phyloP scores from a whole-genome alignment of 176 grass and related monocot species.

The Bromus sterilis region DNA sequence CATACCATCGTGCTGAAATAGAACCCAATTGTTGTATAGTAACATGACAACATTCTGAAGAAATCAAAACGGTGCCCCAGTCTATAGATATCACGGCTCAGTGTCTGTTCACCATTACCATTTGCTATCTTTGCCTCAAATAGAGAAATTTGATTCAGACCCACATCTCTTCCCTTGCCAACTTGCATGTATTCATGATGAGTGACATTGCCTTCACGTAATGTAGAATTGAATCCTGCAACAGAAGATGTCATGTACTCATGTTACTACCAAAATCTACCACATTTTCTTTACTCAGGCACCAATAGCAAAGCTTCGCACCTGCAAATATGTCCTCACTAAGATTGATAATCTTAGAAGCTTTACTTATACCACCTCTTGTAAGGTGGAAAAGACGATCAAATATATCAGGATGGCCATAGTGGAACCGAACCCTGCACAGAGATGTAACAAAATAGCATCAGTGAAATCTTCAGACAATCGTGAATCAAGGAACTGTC shows the following conservation, averaged over 20 bases:
- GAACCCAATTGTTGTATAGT: slow-evolving; percentile 94
- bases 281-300: background rate
- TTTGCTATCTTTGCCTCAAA: slow-evolving; percentile 99
- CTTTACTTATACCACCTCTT: slow-evolving; percentile 94
- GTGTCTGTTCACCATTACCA: slow-evolving; percentile 93
- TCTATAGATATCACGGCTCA: slow-evolving; percentile 90
- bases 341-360: slow-evolving; percentile 96
- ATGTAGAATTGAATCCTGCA: slow-evolving; percentile 94
- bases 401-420: slow-evolving; percentile 94
- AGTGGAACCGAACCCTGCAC: slow-evolving; percentile 86
- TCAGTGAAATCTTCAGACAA: background rate
- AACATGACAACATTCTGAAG: slow-evolving; percentile 98
- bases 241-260: slow-evolving; percentile 8
- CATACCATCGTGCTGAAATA: slow-evolving; percentile 96
- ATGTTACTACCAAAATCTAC: background rate
- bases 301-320: slow-evolving; percentile 4
- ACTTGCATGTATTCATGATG: slow-evolving; percentile 99
- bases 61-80: slow-evolving; percentile 98
- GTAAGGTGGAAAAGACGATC: slow-evolving; percentile 92
- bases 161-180: slow-evolving; percentile 98
- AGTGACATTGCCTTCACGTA: slow-evolving; percentile 97
- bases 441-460: slow-evolving; percentile 3
- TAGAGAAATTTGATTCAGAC: slow-evolving; percentile 93
- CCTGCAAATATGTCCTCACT: slow-evolving; percentile 99
- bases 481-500: background rate